Conservation (phyloP, 257 asterid genomes). For the Eucommia ulmoides region DNA sequence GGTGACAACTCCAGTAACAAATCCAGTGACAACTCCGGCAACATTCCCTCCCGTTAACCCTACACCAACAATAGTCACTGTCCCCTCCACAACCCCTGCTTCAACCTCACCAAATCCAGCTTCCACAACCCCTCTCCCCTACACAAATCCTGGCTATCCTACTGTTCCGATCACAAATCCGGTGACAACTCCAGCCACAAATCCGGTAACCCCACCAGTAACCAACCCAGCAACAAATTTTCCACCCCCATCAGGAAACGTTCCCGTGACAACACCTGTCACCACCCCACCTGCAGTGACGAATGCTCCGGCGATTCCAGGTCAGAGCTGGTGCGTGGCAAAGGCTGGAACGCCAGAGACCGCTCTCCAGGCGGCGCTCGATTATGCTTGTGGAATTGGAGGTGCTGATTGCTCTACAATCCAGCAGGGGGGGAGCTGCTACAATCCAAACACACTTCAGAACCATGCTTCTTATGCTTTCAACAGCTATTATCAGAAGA, state of each 20-base stretch:
- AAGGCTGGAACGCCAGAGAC: slow-evolving; percentile 44
- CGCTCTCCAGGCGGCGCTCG: slow-evolving; percentile 60
- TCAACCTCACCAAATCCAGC: background rate
- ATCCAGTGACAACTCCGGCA: slow-evolving; percentile 24
- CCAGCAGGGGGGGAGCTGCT: slow-evolving; percentile 61
- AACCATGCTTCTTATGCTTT: slow-evolving; percentile 85
- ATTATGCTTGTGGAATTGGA: slow-evolving; percentile 87
- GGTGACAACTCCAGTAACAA: slow-evolving; percentile 26
- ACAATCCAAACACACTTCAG: slow-evolving; percentile 49
- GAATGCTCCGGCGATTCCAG: slow-evolving; percentile 30
- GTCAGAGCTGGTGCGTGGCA: slow-evolving; percentile 91
- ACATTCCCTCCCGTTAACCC: background rate
- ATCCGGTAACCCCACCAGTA: slow-evolving; percentile 24
- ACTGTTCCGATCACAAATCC: slow-evolving; percentile 2
- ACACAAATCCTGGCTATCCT: no score
- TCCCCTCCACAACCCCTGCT: background rate
- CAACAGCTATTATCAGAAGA: slow-evolving; percentile 69
- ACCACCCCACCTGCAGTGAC: background rate
- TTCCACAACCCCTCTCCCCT: background rate
- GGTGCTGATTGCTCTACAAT: slow-evolving; percentile 75
- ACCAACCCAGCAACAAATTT: slow-evolving; percentile 25
- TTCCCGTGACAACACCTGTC: slow-evolving; percentile 20
- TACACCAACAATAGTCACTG: background rate
- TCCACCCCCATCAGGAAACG: slow-evolving; percentile 19
- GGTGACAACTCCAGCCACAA: slow-evolving; percentile 25